A percentile compares a stretch with the other conserved stretches of the same genome.
Evolutionary conservation across 2,329 filamentous ascomycete species (phyloP).

Genomic region (Diplodia corticola): DNA sequence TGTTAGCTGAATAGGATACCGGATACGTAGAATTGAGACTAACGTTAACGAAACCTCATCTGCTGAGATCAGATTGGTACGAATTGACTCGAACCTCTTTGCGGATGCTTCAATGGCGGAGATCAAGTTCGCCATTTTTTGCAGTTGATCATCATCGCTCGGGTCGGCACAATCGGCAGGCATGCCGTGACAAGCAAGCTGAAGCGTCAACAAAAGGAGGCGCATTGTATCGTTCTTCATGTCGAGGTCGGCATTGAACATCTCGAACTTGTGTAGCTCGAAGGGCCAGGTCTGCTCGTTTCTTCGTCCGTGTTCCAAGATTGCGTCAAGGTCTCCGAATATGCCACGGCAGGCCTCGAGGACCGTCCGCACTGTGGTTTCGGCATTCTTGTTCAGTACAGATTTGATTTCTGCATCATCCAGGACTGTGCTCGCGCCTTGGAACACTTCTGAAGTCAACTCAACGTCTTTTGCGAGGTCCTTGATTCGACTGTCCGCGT

Average conservation of each 20-base stretch:
- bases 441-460: not conserved
- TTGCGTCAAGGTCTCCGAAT: not conserved
- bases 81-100: not conserved
- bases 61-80: not conserved
- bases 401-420: not conserved
- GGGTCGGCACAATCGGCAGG: not conserved
- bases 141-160: not conserved
- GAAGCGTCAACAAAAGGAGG: not conserved
- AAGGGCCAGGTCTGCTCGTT: not conserved
- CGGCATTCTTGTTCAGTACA: not conserved
- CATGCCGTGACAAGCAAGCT: not conserved
- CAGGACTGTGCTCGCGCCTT: not conserved
- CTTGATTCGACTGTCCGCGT: not conserved
- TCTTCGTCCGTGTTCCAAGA: not conserved
- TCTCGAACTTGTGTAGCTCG: not conserved
- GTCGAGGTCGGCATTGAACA: conserved; percentile 1
- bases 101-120: not conserved
- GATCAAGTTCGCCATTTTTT: not conserved
- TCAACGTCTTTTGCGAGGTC: not conserved
- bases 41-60: not conserved
- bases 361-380: not conserved
- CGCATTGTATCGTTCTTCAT: not conserved
- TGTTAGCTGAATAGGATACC: not conserved
- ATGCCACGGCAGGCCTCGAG: not conserved
- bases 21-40: not conserved